Evolutionary conservation across 768 basidiomycete genomes (phyloP), one percentile per base, ranked within the genome.

Genomic region (Podaxis carcinomalis): DNA sequence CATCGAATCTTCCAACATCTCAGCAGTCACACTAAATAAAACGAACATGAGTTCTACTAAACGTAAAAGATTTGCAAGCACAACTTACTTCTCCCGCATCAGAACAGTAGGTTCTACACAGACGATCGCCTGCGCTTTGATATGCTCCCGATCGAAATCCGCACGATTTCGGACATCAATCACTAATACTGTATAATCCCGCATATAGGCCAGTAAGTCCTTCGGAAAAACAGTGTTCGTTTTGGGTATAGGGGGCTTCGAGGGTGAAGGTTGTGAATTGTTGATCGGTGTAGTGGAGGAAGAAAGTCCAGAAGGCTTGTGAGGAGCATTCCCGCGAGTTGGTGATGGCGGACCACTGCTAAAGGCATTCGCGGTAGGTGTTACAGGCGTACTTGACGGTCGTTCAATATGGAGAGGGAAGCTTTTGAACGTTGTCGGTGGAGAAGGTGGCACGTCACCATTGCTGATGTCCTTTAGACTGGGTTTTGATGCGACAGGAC

Each of bases 71-170:
- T n/a, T 42, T 55, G 46, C 50, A 9, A 35, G 14, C 55, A 44
- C 44, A 28, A 77, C 86, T 74, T 71, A 93, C 92, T 81, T 84
- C 63, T 84, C 75, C 50, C 92, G 82, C 59, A 79, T 67, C 21
- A 93, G 78, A 4, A 96, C 84, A 1, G 81, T 81, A 5, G 95
- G 93, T 72, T 98, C 95, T 21, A 97, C 79, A 73, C 93, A 95
- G 1, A 94, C 86, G 1, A 90, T 80, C 5, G 88, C 83, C 63
- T 84, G 78, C 2, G 77, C 80, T 57, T 79, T 83, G 61, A 97
- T 89, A 62, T 89, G 86, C 57, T 88, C 92, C 16, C 68, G 74
- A 63, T 93, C 85, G 67, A 90, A 95, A 51, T 90, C 89, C 9
- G 82, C 85, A 32, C 92, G 81, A 16, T 83, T 79, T n/a, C 95